A percentile compares a stretch with the other conserved stretches of the same genome.
Conservation (phyloP, 495 filamentous ascomycete species). For the Astrocystis sublimbata region DNA sequence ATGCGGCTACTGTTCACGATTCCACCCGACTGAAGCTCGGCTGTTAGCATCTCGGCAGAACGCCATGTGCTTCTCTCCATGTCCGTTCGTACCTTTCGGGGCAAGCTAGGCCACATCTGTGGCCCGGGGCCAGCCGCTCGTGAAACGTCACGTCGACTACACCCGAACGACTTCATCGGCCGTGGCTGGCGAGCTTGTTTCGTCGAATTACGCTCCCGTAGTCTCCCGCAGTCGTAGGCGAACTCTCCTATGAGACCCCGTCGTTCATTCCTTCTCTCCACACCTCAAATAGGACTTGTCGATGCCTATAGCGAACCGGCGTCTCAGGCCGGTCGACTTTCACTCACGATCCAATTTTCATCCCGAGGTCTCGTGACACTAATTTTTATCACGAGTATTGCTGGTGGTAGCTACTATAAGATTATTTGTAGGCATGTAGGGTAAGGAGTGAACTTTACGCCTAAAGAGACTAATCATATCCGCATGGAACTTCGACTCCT, state of each 20-base stretch:
- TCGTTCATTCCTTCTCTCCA: neutral
- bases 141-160: constrained; percentile 9
- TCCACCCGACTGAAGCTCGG: constrained; percentile 24
- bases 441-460: neutral
- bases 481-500: neutral
- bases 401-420: too few species aligned
- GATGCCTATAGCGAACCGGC: too few species aligned
- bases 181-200: neutral
- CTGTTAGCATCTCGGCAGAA: constrained; percentile 18
- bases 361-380: too few species aligned
- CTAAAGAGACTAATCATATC: neutral
- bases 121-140: neutral
- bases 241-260: neutral
- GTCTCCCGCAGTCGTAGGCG: neutral
- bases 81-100: constrained; percentile 3
- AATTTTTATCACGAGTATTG: too few species aligned
- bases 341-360: too few species aligned
- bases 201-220: neutral
- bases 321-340: too few species aligned
- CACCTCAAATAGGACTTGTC: too few species aligned
- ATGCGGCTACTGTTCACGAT: constrained; percentile 20
- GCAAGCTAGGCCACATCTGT: neutral
- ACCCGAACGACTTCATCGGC: neutral
- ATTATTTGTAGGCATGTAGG: too few species aligned
- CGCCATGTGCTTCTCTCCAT: neutral